Evolutionary conservation across 345 rosid species (phyloP).

Genomic region (Moricandia moricandioides): DNA sequence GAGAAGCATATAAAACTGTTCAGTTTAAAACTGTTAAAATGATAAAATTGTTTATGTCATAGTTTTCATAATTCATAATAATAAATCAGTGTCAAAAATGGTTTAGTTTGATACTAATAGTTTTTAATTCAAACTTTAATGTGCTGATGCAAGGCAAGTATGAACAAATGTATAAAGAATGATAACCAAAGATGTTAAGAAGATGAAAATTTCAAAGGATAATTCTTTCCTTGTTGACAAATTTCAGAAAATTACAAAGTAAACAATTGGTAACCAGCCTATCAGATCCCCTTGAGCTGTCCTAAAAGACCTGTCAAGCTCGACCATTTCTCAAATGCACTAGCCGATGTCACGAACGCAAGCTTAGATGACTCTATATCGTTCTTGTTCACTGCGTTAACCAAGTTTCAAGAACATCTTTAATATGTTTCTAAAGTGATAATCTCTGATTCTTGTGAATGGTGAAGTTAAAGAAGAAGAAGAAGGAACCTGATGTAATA

Average conservation of each 20-base stretch:
- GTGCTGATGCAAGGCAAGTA: background rate
- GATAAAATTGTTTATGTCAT: no score
- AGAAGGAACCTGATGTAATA: conserved; percentile 67
- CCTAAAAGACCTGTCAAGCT: conserved; percentile 61
- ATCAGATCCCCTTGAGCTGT: conserved; percentile 73
- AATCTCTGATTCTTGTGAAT: conserved; percentile 12
- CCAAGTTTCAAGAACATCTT: background rate
- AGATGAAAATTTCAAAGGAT: background rate
- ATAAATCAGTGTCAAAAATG: no score
- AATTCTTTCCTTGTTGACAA: background rate
- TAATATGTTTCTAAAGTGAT: background rate
- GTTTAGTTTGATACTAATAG: no score
- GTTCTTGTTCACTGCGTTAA: conserved; percentile 55
- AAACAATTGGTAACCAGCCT: conserved; percentile 2
- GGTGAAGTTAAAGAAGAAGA: background rate
- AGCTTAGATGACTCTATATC: conserved; percentile 76
- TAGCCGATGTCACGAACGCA: conserved; percentile 74
- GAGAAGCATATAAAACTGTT: no score
- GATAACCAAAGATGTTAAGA: conserved; percentile 14
- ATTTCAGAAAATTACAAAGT: background rate
- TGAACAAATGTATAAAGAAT: conserved; percentile 15
- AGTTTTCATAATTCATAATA: no score
- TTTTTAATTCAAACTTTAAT: background rate
- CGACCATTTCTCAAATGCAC: conserved; percentile 85
- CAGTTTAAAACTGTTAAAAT: no score